Evolutionary conservation across 805 yeast genomes (phyloP), one percentile per base, ranked within the genome.

Genomic region (Saturnispora bothae): DNA sequence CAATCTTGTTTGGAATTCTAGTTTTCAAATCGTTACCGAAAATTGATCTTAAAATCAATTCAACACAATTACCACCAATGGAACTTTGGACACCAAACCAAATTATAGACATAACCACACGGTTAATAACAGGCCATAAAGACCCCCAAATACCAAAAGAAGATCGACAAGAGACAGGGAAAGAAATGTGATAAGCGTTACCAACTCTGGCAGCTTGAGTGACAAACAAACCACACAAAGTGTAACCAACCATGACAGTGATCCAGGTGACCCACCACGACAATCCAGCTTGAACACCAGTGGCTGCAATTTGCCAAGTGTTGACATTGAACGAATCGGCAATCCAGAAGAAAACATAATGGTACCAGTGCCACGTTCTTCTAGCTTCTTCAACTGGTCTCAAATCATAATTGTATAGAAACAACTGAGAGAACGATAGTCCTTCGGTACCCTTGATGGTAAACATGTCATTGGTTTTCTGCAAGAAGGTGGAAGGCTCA

Each of bases 201-300:
- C 95, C 96, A 37, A 83, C 71, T 49, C 94, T 66, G 17, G 94
- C 82, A 15, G 82, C 68, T n/a, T 76, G 53, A 4, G 73, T 69
- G 25, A 86, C 79, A 48, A 84, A 83, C 1, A 69, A 48, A 44
- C 82, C 92, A 44, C 83, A 75, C 33, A 82, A 58, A 15, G 66
- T 52, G 57, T 85, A 85, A 5, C 95, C 95, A 14, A 85, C 45
- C 92, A 94, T 83, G 19, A 85, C 92, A 1, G 92, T 73, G 28
- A 85, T 61, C 94, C 95, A 85, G 10, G 82, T 76, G 53, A 78
- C 86, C 94, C 94, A 85, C 94, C 95, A 84, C 14, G 78, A 71
- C 59, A 85, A 62, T 9, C 92, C 92, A 17, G 76, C 73, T 38
- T 68, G 65, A 41, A 81, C 78, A 50, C 94, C 94, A 0, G 94